Percentiles rank a stretch among this genome's conserved stretches.
These are phyloP conservation scores for Mycena alexandri DNA, from an alignment of 768 basidiomycete genomes.

Conservation along the genomic window DNA sequence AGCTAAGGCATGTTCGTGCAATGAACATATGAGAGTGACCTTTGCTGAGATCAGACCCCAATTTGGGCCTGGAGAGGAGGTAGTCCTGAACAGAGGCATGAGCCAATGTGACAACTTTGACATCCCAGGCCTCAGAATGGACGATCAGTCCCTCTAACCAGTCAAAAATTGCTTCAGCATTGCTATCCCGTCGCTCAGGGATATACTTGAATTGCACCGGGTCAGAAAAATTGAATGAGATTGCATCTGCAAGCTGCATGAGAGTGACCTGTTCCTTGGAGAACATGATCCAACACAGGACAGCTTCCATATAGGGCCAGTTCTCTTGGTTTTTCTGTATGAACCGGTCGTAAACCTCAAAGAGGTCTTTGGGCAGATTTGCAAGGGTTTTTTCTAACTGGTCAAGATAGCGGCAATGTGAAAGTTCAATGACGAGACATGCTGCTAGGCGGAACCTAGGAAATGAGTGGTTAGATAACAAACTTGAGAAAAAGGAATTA, in stretches of 20 bases:
- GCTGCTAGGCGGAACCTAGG: constrained; percentile 4
- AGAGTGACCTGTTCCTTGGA: neutral
- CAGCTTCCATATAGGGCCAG: neutral
- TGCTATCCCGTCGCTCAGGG: neutral
- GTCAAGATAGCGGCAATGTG: neutral
- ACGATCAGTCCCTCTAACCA: neutral
- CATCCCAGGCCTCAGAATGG: neutral
- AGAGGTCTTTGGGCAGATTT: neutral
- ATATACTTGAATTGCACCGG: neutral
- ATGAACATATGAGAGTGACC: too few relatives aligned
- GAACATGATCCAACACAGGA: neutral
- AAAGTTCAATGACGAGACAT: constrained; percentile 11
- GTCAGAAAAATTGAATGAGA: neutral
- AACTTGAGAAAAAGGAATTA: neutral
- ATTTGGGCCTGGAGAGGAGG: neutral
- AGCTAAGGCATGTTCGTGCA: too few relatives aligned
- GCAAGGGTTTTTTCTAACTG: neutral
- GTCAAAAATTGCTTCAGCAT: neutral
- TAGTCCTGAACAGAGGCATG: constrained; percentile 1
- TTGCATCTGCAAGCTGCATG: neutral
- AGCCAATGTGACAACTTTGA: neutral
- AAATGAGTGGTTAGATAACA: neutral
- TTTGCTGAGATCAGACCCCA: too few relatives aligned
- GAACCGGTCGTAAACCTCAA: neutral
- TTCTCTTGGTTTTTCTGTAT: neutral